These are phyloP conservation scores for Polychytrium aggregatum DNA, from an alignment of 192 early-diverging fungal genomes.

Conservation along the genomic window DNA sequence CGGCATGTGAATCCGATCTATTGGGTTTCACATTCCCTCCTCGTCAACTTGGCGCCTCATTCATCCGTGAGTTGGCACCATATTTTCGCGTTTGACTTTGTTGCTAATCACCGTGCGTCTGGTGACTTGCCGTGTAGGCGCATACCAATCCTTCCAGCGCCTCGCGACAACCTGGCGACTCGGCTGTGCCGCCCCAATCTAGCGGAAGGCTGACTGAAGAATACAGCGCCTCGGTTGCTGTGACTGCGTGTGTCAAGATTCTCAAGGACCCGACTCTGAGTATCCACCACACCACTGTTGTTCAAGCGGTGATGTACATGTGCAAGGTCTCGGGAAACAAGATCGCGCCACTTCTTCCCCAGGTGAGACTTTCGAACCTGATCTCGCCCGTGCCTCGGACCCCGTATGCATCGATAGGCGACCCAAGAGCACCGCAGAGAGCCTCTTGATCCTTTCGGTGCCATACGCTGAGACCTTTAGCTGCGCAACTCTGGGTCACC, in stretches of 20 bases:
- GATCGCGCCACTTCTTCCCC: slow-evolving; percentile 78
- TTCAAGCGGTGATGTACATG: slow-evolving; percentile 86
- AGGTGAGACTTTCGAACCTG: slow-evolving; percentile 29
- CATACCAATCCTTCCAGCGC: too few relatives aligned
- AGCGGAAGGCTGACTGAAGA: too few relatives aligned
- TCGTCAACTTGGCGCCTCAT: too few relatives aligned
- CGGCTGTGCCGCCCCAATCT: too few relatives aligned
- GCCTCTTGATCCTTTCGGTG: not conserved
- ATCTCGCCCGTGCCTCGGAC: too few relatives aligned
- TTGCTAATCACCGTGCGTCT: too few relatives aligned
- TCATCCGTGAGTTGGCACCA: too few relatives aligned
- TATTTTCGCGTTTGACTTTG: too few relatives aligned
- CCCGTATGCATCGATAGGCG: too few relatives aligned
- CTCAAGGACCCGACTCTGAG: slow-evolving; percentile 69
- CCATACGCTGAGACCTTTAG: not conserved
- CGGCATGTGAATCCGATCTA: not conserved
- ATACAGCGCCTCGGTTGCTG: slow-evolving; percentile 83
- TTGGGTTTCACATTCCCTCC: slow-evolving; percentile 16
- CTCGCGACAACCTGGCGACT: too few relatives aligned
- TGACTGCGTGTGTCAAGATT: slow-evolving; percentile 79
- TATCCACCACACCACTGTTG: slow-evolving; percentile 72
- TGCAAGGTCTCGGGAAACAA: slow-evolving; percentile 82
- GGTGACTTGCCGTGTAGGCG: too few relatives aligned
- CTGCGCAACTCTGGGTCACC: too few relatives aligned
- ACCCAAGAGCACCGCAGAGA: not conserved